phyloP scores from a whole-genome alignment of 306 rosid genomes.

The Urtica urens region DNA sequence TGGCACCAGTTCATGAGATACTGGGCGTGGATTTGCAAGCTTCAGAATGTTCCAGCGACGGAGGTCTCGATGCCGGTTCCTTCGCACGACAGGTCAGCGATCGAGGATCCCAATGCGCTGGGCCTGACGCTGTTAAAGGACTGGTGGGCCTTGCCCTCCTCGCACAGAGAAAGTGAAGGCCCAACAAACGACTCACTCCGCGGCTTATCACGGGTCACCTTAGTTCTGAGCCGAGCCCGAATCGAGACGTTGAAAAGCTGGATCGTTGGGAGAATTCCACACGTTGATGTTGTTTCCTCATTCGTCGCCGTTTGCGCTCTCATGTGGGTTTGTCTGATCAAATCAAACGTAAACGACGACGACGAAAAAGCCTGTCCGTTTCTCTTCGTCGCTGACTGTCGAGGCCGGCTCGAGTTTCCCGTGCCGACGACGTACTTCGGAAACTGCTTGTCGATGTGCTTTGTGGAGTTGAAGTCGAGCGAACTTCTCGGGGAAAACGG shows the following conservation, averaged over 20 bases:
- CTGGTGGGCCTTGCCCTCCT: not conserved
- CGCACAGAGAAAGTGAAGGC: not conserved
- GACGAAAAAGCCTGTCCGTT: not conserved
- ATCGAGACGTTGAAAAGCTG: slow-evolving; percentile 15
- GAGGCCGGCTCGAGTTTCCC: not conserved
- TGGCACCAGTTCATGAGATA: slow-evolving; percentile 21
- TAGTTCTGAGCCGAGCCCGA: slow-evolving; percentile 6
- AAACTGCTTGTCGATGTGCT: slow-evolving; percentile 3
- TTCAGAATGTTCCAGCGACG: not conserved
- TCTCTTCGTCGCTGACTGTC: not conserved
- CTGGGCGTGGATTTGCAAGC: slow-evolving; percentile 18
- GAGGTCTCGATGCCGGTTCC: not conserved
- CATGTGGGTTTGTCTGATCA: slow-evolving; percentile 21
- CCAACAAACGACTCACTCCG: not conserved
- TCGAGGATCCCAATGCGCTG: slow-evolving; percentile 11
- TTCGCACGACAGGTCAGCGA: slow-evolving; percentile 5
- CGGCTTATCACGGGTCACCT: slow-evolving; percentile 8
- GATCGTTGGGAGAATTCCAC: not conserved
- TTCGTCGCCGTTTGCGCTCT: slow-evolving; percentile 4
- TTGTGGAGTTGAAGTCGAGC: not conserved
- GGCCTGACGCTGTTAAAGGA: not conserved
- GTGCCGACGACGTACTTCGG: slow-evolving; percentile 11
- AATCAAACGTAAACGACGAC: not conserved
- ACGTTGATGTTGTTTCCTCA: no score
- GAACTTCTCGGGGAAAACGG: slow-evolving; percentile 2